These are phyloP conservation scores for Trichoderma gamsii DNA, from an alignment of 495 filamentous ascomycete genomes.

Conservation along the genomic window DNA sequence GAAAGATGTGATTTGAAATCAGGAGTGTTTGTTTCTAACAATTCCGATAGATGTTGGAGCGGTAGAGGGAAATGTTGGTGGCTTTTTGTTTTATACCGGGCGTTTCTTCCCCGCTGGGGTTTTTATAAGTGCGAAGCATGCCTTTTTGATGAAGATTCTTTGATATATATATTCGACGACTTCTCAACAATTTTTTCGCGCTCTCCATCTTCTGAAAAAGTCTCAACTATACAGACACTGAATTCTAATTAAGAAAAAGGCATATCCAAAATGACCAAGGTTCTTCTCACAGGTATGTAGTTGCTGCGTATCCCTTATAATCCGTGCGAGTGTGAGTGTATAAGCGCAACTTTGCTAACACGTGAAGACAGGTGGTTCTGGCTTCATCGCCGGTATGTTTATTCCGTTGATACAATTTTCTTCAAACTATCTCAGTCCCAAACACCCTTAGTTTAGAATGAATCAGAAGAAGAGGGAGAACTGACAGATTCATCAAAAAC, in stretches of 20 bases:
- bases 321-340: no score
- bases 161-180: no score
- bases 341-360: conserved; percentile 4
- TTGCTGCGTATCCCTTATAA: neutral
- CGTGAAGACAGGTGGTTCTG: conserved; percentile 35
- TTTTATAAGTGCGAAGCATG: neutral
- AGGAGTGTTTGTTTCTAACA: neutral
- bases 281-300: conserved; percentile 51
- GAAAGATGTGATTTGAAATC: neutral
- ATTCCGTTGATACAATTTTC: neutral
- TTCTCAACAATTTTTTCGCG: no score
- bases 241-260: neutral
- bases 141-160: no score
- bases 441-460: no score
- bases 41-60: neutral
- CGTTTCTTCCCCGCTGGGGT: neutral
- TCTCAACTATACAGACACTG: no score
- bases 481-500: neutral
- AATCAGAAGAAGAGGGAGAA: neutral
- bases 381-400: conserved; percentile 46
- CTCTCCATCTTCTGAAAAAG: no score
- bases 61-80: neutral
- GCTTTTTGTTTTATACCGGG: neutral
- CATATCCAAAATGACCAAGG: conserved; percentile 47
- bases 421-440: no score